Evolutionary conservation across 108 stramenopile genomes (phyloP).

Genomic region (Stephanodiscus triporus): DNA sequence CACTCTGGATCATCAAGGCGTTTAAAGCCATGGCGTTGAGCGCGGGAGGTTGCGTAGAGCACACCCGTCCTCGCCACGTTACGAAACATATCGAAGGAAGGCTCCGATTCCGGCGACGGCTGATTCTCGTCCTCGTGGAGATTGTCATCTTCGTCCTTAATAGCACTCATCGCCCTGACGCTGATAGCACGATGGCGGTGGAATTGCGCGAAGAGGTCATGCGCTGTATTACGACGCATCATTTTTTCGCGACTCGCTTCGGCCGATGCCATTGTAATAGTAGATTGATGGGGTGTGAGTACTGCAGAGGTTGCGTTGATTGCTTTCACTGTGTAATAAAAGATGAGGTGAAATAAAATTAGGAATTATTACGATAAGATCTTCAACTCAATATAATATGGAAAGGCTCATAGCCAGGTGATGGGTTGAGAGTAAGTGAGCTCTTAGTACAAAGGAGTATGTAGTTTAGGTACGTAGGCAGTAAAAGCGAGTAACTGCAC

Average conservation of each 20-base stretch:
- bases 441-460: too few relatives aligned
- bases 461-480: too few relatives aligned
- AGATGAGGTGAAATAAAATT: too few relatives aligned
- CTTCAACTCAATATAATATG: too few relatives aligned
- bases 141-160: slow-evolving; percentile 1
- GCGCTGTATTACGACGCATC: slow-evolving; percentile 26
- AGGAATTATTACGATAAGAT: too few relatives aligned
- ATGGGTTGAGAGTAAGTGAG: too few relatives aligned
- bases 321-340: too few relatives aligned
- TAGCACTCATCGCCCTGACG: background rate
- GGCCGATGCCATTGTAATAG: too few relatives aligned
- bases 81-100: slow-evolving; percentile 44
- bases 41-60: slow-evolving; percentile 53
- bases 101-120: background rate
- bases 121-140: slow-evolving; percentile 13
- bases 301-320: too few relatives aligned
- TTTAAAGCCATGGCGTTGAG: slow-evolving; percentile 25
- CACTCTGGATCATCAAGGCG: slow-evolving; percentile 21
- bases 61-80: slow-evolving; percentile 57
- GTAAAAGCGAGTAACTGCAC: too few relatives aligned
- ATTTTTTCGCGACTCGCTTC: background rate
- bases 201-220: slow-evolving; percentile 29
- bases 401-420: too few relatives aligned
- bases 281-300: too few relatives aligned
- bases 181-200: slow-evolving; percentile 22